Conservation (phyloP, 2,329 filamentous ascomycete species). For the Diplocarpon rosae region DNA sequence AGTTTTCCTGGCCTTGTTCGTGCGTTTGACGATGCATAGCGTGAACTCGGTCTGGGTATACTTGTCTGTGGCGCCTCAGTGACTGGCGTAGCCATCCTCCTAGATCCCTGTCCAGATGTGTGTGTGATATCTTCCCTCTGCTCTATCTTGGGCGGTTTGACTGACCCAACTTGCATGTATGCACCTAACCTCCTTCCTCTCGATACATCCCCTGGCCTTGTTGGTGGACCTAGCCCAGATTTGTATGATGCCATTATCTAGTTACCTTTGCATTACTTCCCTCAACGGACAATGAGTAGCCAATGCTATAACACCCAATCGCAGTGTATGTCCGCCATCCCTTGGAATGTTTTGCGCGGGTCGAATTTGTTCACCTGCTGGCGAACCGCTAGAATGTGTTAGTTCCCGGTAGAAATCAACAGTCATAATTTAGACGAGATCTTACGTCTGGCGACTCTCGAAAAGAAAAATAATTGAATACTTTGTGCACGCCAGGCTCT, state of each 20-base stretch:
- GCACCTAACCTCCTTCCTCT: slow-evolving; percentile 23
- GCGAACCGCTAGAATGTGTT: slow-evolving; percentile 13
- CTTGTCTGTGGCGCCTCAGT: slow-evolving; percentile 13
- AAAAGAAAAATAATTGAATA: slow-evolving; percentile 11
- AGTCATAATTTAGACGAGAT: slow-evolving; percentile 3
- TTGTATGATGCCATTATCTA: slow-evolving; percentile 34
- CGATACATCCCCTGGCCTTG: slow-evolving; percentile 31
- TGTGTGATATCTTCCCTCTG: slow-evolving; percentile 35
- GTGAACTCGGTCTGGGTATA: slow-evolving; percentile 17
- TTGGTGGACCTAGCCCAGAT: slow-evolving; percentile 32
- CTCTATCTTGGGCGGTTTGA: slow-evolving; percentile 9
- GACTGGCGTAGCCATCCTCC: slow-evolving; percentile 8
- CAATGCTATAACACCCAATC: slow-evolving; percentile 13
- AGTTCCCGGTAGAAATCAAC: slow-evolving; percentile 3
- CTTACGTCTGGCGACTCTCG: slow-evolving; percentile 16
- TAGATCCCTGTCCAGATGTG: slow-evolving; percentile 19
- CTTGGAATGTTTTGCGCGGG: slow-evolving; percentile 10
- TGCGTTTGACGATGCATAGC: slow-evolving; percentile 14
- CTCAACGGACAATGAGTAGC: slow-evolving; percentile 17
- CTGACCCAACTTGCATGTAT: slow-evolving; percentile 14
- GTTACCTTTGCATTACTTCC: slow-evolving; percentile 16
- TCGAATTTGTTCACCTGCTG: slow-evolving; percentile 9
- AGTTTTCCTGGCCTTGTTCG: slow-evolving; percentile 14
- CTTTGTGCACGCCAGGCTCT: slow-evolving; percentile 5
- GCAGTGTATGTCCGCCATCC: slow-evolving; percentile 18